Percentiles rank a stretch among this genome's conserved stretches.
Evolutionary conservation across 495 filamentous ascomycete genomes (phyloP).

Genomic region (Penicillium paradoxum): DNA sequence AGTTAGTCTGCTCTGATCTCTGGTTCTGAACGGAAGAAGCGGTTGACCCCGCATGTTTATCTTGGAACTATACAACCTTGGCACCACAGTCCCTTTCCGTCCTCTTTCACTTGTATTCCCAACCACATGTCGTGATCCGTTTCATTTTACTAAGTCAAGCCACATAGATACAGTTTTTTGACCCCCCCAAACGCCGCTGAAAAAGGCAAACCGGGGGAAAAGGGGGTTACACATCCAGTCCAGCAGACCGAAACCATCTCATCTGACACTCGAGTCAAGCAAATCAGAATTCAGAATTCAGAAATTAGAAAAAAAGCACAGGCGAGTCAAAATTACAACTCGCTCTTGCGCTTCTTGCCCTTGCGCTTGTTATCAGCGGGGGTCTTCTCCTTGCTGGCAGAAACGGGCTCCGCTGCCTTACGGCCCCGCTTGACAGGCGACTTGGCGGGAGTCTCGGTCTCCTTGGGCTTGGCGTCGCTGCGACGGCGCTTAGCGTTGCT

Average conservation of each 20-base stretch:
- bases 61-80: no score
- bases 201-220: neutral
- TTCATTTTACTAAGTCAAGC: neutral
- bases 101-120: neutral
- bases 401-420: slow-evolving; percentile 40
- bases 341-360: slow-evolving; percentile 67
- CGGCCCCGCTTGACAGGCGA: slow-evolving; percentile 40
- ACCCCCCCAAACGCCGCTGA: slow-evolving; percentile 3
- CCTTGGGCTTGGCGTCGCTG: slow-evolving; percentile 41
- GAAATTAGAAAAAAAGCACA: neutral
- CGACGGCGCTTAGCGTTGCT: slow-evolving; percentile 45
- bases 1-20: no score
- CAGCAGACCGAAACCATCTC: neutral
- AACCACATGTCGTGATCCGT: neutral
- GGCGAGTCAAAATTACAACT: slow-evolving; percentile 23
- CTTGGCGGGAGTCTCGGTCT: slow-evolving; percentile 32
- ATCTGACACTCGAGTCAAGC: slow-evolving; percentile 1
- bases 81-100: no score
- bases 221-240: slow-evolving; percentile 5
- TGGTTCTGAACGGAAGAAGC: no score
- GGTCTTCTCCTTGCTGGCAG: slow-evolving; percentile 48
- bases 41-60: no score
- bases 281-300: slow-evolving; percentile 10
- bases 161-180: neutral
- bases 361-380: slow-evolving; percentile 47